Percentiles rank a stretch among this genome's conserved stretches.
phyloP scores from a whole-genome alignment of 83 land plant genomes.

The Picea mariana region DNA sequence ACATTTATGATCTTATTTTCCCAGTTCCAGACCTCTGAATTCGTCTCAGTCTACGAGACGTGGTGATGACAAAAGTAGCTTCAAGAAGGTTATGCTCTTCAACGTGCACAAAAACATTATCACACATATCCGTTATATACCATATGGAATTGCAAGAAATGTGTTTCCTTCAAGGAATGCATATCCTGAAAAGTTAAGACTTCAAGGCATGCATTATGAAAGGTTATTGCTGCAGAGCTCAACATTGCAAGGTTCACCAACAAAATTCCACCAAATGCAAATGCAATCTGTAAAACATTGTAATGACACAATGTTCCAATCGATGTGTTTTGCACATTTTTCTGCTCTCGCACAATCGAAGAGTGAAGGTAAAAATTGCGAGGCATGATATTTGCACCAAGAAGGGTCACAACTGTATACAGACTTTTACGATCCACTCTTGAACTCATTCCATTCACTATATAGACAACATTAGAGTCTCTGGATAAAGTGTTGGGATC shows the following conservation, averaged over 20 bases:
- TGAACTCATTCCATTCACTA: slow-evolving; percentile 50
- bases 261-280: slow-evolving; percentile 57
- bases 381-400: slow-evolving; percentile 83
- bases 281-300: slow-evolving; percentile 47
- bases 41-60: too few relatives aligned
- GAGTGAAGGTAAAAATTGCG: too few relatives aligned
- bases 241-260: slow-evolving; percentile 71
- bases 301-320: slow-evolving; percentile 42
- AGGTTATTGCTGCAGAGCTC: slow-evolving; percentile 71
- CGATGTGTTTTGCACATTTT: slow-evolving; percentile 23
- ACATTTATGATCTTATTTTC: too few relatives aligned
- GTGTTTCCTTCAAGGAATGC: slow-evolving; percentile 51
- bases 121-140: too few relatives aligned
- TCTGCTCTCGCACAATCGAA: too few relatives aligned
- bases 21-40: too few relatives aligned
- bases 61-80: too few relatives aligned
- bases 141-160: too few relatives aligned
- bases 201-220: slow-evolving; percentile 66
- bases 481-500: slow-evolving; percentile 52
- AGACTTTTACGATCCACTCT: slow-evolving; percentile 63
- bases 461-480: slow-evolving; percentile 51
- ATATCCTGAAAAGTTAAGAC: slow-evolving; percentile 85
- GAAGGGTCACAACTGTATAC: slow-evolving; percentile 65
- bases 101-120: too few relatives aligned
- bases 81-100: too few relatives aligned